Conservation (phyloP, 495 filamentous ascomycete genomes). For the Mytilinidion resinicola region DNA sequence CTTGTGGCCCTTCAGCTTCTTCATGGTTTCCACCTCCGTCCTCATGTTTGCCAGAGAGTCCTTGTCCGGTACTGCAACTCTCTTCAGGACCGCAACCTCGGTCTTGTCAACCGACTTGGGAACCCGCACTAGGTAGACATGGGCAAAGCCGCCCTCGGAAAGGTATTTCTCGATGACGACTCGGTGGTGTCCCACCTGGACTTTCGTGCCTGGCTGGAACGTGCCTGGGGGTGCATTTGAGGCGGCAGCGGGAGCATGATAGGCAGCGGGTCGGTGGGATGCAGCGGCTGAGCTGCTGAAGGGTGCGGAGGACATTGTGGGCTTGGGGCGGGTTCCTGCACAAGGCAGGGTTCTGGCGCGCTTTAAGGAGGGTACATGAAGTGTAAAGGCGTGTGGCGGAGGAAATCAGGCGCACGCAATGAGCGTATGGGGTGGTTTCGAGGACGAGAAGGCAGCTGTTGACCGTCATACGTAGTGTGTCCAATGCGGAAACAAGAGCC, state of each 20-base stretch:
- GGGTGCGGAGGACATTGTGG: constrained; percentile 27
- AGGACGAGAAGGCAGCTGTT: constrained; percentile 1
- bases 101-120: constrained; percentile 65
- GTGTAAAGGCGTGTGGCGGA: neutral
- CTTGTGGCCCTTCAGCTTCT: constrained; percentile 90
- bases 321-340: constrained; percentile 19
- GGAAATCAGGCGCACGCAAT: neutral
- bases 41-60: constrained; percentile 90
- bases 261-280: constrained; percentile 25
- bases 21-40: constrained; percentile 99
- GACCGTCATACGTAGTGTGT: constrained; percentile 1
- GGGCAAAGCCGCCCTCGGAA: constrained; percentile 95
- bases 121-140: constrained; percentile 92
- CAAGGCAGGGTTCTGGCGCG: constrained; percentile 12
- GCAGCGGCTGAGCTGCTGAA: constrained; percentile 24
- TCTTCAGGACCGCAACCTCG: constrained; percentile 84
- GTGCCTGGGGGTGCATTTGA: constrained; percentile 72
- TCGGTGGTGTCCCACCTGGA: constrained; percentile 86
- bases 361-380: constrained; percentile 22
- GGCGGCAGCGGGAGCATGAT: constrained; percentile 35
- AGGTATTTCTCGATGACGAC: constrained; percentile 98
- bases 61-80: constrained; percentile 97
- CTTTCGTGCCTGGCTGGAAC: constrained; percentile 87
- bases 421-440: neutral
- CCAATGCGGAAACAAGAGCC: too few relatives aligned